Evolutionary conservation across 331 rosid genomes (phyloP).

Genomic region (Stylosanthes scabra): DNA sequence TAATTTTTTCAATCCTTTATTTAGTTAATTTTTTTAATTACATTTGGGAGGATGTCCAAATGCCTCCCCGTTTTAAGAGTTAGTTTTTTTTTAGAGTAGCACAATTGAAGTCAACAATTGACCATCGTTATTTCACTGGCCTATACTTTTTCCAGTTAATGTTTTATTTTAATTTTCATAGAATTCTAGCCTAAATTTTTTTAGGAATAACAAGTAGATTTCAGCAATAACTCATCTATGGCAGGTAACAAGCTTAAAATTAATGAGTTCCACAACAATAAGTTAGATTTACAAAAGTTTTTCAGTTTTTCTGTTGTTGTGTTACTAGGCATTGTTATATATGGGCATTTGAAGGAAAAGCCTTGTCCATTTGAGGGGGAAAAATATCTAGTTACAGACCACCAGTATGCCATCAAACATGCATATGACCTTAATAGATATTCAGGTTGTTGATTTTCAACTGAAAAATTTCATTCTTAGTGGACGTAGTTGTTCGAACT

Average conservation of each 20-base stretch:
- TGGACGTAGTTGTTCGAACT: slow-evolving; percentile 16
- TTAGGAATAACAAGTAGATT: slow-evolving; percentile 21
- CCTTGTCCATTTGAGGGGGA: slow-evolving; percentile 6
- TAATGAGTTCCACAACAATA: background rate
- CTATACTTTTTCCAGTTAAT: slow-evolving; percentile 2
- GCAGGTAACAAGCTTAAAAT: slow-evolving; percentile 23
- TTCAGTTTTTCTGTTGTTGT: background rate
- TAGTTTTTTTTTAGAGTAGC: slow-evolving; percentile 11
- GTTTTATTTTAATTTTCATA: background rate
- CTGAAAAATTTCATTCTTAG: no score
- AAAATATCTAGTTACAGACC: slow-evolving; percentile 22
- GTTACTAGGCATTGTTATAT: slow-evolving; percentile 7
- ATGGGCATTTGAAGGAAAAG: slow-evolving; percentile 20
- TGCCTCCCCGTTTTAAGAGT: background rate
- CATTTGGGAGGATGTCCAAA: slow-evolving; percentile 15
- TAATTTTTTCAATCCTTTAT: background rate
- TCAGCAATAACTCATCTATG: slow-evolving; percentile 7
- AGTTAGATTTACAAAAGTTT: background rate
- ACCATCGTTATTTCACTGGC: slow-evolving; percentile 21
- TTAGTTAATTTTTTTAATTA: slow-evolving; percentile 9
- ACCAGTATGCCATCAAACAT: background rate
- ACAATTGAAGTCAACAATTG: slow-evolving; percentile 8
- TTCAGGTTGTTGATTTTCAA: slow-evolving; percentile 2
- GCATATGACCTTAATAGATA: slow-evolving; percentile 18
- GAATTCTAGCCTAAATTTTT: slow-evolving; percentile 30